Percentiles rank a stretch among this genome's conserved stretches.
These are phyloP conservation scores for Diutina siamensis DNA, from an alignment of 1,139 yeast genomes.

Conservation along the genomic window DNA sequence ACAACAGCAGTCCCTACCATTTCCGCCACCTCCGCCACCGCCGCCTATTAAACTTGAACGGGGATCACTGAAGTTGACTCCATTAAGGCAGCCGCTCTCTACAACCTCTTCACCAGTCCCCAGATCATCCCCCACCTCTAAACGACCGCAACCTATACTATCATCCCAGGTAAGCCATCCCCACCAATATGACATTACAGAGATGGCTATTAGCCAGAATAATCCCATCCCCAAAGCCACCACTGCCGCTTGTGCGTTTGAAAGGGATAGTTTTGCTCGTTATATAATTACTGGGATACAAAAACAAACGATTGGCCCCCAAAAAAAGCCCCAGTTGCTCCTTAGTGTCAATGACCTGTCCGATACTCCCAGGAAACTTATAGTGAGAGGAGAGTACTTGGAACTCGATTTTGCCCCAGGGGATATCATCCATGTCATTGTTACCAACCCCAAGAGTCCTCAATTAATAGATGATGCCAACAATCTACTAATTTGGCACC, in stretches of 20 bases:
- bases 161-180: too few species aligned
- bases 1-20: too few species aligned
- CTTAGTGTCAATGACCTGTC: neutral
- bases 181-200: too few species aligned
- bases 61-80: neutral
- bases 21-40: neutral
- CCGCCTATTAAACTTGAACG: neutral
- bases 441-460: slow-evolving; percentile 27
- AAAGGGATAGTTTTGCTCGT: neutral
- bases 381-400: slow-evolving; percentile 39
- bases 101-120: neutral
- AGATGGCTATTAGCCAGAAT: neutral
- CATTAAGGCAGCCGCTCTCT: neutral
- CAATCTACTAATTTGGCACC: slow-evolving; percentile 65
- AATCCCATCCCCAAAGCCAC: neutral
- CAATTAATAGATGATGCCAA: slow-evolving; percentile 42
- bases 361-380: slow-evolving; percentile 20
- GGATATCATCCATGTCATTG: slow-evolving; percentile 54
- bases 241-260: neutral
- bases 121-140: too few species aligned
- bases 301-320: neutral
- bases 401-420: slow-evolving; percentile 27
- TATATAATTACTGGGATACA: neutral
- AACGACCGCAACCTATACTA: neutral
- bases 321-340: neutral